Base-by-base conservation (phyloP, 257 asterid species). In the Osmanthus fragrans region DNA sequence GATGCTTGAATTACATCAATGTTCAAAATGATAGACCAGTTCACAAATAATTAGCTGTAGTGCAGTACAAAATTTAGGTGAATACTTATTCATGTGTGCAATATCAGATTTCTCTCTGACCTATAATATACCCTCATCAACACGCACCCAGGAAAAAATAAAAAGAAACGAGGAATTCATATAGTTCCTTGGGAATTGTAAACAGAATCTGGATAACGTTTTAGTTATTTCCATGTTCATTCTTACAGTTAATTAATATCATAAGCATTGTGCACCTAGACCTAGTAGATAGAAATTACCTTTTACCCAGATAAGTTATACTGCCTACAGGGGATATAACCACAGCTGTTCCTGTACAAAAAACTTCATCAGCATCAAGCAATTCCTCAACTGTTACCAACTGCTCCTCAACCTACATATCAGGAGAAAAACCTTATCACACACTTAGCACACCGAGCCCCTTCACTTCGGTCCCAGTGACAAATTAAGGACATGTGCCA, bases 311-410 rank as follows among this genome's bases (percentile, higher is more conserved):
- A 80, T 91, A 87, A 27, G 99, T 95, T 49, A 95, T 81, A 87
- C 98, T 93, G 79, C 97, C 98, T 12, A 96, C 99, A 63, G 99
- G 99, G 25, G 97, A 89, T 49, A 93, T 87, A 71, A 93, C 99
- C 39, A 93, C 97, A 3, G 99, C 99, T 19, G 98, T 96, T 79
- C 97, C 98, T 0, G 97, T 93, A 84, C 99, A 96, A 80, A 96
- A 96, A 42, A 96, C 97, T 85, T 96, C 99, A 83, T 96, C 99
- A 47, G 97, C 99, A 78, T 89, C 94, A 25, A 96, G 97, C 89
- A 96, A 78, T 81, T 96, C 98, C 11, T 92, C 99, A 76, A 93
- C 97, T 0, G 97, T 73, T 73, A 93, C 96, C 23, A 37, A 45
- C 37, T 97, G 89, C 77, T 96, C 98, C 85, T 92, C 97, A 74